These are phyloP conservation scores for Paramecium sonneborni DNA, from an alignment of 73 alveolate genomes.

Conservation along the genomic window DNA sequence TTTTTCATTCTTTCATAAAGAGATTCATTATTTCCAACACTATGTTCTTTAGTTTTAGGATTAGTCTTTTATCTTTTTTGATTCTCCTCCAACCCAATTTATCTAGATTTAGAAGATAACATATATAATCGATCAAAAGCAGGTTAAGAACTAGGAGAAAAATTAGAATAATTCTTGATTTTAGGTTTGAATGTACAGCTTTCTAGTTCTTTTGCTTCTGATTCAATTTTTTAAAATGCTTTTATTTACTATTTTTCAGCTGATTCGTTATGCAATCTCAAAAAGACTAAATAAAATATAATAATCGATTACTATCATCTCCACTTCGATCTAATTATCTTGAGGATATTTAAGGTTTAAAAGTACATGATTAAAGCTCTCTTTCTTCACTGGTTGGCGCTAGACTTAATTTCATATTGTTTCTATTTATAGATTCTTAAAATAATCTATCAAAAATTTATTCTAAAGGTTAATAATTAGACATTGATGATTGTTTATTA, in stretches of 20 bases:
- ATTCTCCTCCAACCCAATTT: not conserved
- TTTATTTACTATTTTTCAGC: conserved; percentile 19
- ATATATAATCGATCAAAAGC: conserved; percentile 46
- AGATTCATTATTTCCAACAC: not conserved
- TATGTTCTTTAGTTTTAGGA: not conserved
- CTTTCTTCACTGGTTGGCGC: not conserved
- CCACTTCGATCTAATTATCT: not conserved
- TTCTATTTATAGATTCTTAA: not conserved
- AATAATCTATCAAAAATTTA: conserved; percentile 29
- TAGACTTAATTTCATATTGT: not conserved
- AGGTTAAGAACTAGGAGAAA: not conserved
- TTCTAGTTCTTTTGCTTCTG: not conserved
- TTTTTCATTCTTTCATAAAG: conserved; percentile 53
- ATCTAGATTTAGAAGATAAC: conserved; percentile 16
- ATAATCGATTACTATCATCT: not conserved
- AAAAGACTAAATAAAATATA: not conserved
- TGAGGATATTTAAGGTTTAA: conserved; percentile 18
- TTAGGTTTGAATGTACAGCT: conserved; percentile 33
- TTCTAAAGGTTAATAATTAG: not conserved
- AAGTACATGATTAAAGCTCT: not conserved
- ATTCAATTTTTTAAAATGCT: conserved; percentile 13
- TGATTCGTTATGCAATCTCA: conserved; percentile 43
- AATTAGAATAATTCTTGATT: not conserved
- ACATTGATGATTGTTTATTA: not conserved
- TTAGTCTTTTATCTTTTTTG: not conserved